Conservation (phyloP, 2,329 filamentous ascomycete species). For the Pseudocercospora pini-densiflorae region DNA sequence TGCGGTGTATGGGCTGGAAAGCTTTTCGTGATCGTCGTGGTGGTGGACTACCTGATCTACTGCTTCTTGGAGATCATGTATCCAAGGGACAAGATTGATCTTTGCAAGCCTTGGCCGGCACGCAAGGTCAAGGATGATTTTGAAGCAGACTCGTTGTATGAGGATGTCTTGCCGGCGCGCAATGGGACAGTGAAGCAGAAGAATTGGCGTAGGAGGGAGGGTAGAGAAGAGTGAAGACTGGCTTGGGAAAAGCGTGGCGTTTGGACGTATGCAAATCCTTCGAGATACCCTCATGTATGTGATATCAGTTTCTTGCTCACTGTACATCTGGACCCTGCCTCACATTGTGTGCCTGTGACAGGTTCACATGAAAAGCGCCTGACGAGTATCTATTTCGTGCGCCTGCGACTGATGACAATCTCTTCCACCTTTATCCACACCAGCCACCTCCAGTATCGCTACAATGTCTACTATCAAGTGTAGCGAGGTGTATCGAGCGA, state of each 20-base stretch:
- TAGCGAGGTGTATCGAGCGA: no score
- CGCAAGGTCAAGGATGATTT: constrained; percentile 5
- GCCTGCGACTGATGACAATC: background rate
- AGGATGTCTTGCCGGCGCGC: constrained; percentile 11
- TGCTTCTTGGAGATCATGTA: constrained; percentile 86
- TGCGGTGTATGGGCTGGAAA: constrained; percentile 99
- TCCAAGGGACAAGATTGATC: constrained; percentile 83
- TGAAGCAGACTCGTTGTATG: constrained; percentile 11
- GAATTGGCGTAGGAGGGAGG: constrained; percentile 14
- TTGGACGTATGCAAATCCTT: background rate
- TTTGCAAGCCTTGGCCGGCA: constrained; percentile 83
- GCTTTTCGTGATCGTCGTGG: constrained; percentile 90
- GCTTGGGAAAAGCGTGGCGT: background rate
- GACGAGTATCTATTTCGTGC: background rate
- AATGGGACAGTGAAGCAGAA: constrained; percentile 25
- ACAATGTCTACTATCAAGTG: background rate
- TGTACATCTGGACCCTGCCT: background rate
- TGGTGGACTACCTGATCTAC: constrained; percentile 92
- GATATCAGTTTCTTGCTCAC: background rate
- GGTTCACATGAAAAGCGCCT: background rate
- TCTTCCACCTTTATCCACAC: background rate
- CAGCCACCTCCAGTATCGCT: background rate
- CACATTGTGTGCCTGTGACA: background rate
- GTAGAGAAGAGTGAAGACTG: background rate
- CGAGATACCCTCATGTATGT: background rate